Percentiles rank a stretch among this genome's conserved stretches.
Conservation (phyloP, 83 land plant genomes). For the Picea mariana region DNA sequence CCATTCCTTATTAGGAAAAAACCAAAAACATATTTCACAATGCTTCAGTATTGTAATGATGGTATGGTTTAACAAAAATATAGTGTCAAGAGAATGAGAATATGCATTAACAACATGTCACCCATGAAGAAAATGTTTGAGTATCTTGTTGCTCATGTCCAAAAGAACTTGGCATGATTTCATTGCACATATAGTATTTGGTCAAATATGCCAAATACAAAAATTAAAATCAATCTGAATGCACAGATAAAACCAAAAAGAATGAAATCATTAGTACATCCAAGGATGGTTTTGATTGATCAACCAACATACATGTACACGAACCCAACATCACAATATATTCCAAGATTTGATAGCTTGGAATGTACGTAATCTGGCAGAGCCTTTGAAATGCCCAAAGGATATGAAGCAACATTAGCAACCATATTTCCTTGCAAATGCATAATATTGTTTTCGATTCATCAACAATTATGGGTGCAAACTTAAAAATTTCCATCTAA, state of each 20-base stretch:
- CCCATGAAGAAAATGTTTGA: slow-evolving; percentile 76
- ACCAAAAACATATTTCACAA: no score
- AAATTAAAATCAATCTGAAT: no score
- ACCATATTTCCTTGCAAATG: slow-evolving; percentile 49
- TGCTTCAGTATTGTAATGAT: background rate
- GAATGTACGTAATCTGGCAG: slow-evolving; percentile 63
- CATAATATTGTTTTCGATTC: no score
- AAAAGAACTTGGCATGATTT: slow-evolving; percentile 68
- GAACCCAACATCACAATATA: slow-evolving; percentile 66
- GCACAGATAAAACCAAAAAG: no score
- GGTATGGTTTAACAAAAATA: background rate
- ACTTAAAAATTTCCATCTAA: no score
- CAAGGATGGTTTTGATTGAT: background rate
- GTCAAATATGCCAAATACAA: background rate
- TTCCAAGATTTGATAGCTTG: slow-evolving; percentile 56
- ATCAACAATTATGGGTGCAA: no score
- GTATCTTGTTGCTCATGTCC: slow-evolving; percentile 75
- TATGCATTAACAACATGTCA: slow-evolving; percentile 7
- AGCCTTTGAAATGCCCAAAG: slow-evolving; percentile 56
- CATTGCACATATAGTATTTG: slow-evolving; percentile 58
- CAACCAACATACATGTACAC: background rate
- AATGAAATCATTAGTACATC: background rate
- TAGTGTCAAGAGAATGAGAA: background rate
- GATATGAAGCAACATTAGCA: slow-evolving; percentile 43
- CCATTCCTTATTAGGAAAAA: no score